phyloP scores from a whole-genome alignment of 495 filamentous ascomycete species.

The Penicillium turbatum region DNA sequence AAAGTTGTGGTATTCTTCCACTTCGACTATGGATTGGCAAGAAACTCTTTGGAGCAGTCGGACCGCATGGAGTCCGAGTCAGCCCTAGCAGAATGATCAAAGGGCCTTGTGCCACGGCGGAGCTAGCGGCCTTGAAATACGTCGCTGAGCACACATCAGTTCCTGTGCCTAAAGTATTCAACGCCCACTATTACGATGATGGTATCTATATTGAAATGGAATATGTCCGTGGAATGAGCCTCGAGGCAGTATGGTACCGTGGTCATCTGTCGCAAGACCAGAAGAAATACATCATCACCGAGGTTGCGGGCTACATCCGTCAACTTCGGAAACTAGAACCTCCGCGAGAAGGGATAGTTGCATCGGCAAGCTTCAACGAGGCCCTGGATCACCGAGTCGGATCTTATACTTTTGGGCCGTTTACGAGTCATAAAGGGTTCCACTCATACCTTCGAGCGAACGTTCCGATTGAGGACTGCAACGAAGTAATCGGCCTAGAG shows the following conservation, averaged over 20 bases:
- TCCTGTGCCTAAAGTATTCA: background rate
- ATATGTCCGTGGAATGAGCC: conserved; percentile 3
- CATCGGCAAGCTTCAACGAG: conserved; percentile 4
- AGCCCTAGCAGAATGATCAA: conserved; percentile 11
- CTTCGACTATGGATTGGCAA: conserved; percentile 2
- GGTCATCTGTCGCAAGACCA: conserved; percentile 12
- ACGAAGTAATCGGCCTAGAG: background rate
- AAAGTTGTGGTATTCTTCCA: background rate
- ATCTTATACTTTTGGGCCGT: conserved; percentile 8
- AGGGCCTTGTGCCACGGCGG: background rate
- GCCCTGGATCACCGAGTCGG: conserved; percentile 11
- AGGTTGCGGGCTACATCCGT: conserved; percentile 9
- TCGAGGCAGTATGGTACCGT: conserved; percentile 5
- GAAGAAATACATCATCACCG: conserved; percentile 4
- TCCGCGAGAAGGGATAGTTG: conserved; percentile 9
- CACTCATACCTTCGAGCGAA: conserved; percentile 15
- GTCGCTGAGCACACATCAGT: background rate
- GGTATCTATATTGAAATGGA: conserved; percentile 9
- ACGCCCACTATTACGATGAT: background rate
- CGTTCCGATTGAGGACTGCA: conserved; percentile 9
- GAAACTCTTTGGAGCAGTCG: background rate
- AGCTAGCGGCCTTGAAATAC: background rate
- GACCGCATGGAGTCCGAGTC: conserved; percentile 5
- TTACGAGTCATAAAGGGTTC: conserved; percentile 9
- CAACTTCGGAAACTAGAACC: conserved; percentile 10